These are phyloP conservation scores for Botrytis pseudocinerea DNA, from an alignment of 2,329 filamentous ascomycete genomes.

Conservation along the genomic window DNA sequence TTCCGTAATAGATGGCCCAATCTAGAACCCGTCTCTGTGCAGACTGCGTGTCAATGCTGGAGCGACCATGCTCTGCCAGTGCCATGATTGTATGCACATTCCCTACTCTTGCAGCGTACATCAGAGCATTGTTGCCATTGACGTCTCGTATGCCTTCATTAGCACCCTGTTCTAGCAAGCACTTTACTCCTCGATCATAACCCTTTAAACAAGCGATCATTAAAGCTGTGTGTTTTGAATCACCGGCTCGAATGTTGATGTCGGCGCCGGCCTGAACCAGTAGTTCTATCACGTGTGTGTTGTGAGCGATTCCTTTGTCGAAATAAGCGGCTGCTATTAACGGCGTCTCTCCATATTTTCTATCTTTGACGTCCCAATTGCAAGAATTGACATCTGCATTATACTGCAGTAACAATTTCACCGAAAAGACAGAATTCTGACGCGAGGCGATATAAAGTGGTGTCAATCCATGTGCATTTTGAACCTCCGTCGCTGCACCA, in stretches of 20 bases:
- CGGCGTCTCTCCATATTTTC: slow-evolving; percentile 22
- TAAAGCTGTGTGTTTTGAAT: slow-evolving; percentile 16
- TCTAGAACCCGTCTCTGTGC: slow-evolving; percentile 18
- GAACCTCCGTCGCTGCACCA: slow-evolving; percentile 19
- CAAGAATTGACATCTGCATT: slow-evolving; percentile 13
- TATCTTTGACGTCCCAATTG: slow-evolving; percentile 23
- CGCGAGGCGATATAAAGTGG: slow-evolving; percentile 22
- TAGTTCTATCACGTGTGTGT: slow-evolving; percentile 20
- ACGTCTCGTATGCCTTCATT: slow-evolving; percentile 5
- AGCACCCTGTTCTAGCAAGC: slow-evolving; percentile 21
- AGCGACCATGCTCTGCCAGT: slow-evolving; percentile 16
- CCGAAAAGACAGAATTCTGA: slow-evolving; percentile 21
- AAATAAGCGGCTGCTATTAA: slow-evolving; percentile 23
- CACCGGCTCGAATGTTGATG: slow-evolving; percentile 16
- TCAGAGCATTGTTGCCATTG: slow-evolving; percentile 17
- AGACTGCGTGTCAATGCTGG: background rate
- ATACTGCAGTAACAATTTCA: slow-evolving; percentile 16
- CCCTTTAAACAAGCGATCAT: slow-evolving; percentile 21
- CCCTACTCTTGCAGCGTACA: slow-evolving; percentile 20
- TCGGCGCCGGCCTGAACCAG: slow-evolving; percentile 21
- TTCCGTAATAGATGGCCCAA: slow-evolving; percentile 21
- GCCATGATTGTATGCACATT: slow-evolving; percentile 15
- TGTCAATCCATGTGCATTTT: slow-evolving; percentile 20
- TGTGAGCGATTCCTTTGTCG: slow-evolving; percentile 21
- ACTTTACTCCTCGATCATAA: slow-evolving; percentile 19